phyloP scores from a whole-genome alignment of 129 eudicot genomes.

The Scalesia atractyloides region DNA sequence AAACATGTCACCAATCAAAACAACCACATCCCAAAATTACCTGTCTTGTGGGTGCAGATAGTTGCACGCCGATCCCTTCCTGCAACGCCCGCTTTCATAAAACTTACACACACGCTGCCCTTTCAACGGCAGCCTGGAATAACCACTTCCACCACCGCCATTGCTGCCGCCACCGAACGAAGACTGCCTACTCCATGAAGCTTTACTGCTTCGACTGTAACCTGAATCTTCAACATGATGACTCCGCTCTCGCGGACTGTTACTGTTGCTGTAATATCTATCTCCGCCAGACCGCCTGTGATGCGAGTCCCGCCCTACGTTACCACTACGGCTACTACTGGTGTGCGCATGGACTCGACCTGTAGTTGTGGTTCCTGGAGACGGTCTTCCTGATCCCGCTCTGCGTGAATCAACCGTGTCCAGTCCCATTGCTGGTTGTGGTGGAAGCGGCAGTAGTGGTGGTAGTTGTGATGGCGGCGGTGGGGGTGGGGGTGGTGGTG shows the following conservation, averaged over 20 bases:
- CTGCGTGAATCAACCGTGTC: conserved; percentile 39
- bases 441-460: neutral
- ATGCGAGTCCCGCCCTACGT: conserved; percentile 43
- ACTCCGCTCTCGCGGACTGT: conserved; percentile 58
- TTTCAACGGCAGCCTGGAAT: conserved; percentile 52
- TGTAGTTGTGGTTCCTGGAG: conserved; percentile 48
- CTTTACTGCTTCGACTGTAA: conserved; percentile 50
- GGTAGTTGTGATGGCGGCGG: neutral
- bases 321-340: conserved; percentile 37
- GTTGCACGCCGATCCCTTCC: conserved; percentile 69
- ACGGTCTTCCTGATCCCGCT: conserved; percentile 47
- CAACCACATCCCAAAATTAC: conserved; percentile 18
- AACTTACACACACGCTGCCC: conserved; percentile 75
- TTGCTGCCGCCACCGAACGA: conserved; percentile 22
- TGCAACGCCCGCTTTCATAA: conserved; percentile 77
- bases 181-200: conserved; percentile 63
- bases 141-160: conserved; percentile 52
- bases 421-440: conserved; percentile 24
- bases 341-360: conserved; percentile 43
- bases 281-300: conserved; percentile 49
- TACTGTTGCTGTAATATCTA: conserved; percentile 26
- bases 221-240: conserved; percentile 58
- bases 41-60: conserved; percentile 65
- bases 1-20: conserved; percentile 29
- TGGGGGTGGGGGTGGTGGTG: conserved; percentile 21